Conservation (phyloP, 768 basidiomycete species). For the Pleurotus eryngii region DNA sequence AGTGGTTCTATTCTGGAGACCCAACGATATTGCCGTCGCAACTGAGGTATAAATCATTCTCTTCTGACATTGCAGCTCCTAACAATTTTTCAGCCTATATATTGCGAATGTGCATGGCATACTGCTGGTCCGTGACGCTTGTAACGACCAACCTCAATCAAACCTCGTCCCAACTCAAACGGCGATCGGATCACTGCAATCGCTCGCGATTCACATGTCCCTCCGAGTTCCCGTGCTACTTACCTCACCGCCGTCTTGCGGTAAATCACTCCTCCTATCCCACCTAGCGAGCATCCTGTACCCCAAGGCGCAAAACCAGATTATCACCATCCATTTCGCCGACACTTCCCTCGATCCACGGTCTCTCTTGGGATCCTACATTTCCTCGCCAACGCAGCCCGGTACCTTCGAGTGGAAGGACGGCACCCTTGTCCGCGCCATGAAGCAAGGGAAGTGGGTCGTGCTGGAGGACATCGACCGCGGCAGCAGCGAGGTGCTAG, state of each 20-base stretch:
- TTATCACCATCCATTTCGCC: slow-evolving; percentile 86
- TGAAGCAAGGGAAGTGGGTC: slow-evolving; percentile 90
- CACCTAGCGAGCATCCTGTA: slow-evolving; percentile 70
- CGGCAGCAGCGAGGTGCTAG: slow-evolving; percentile 86
- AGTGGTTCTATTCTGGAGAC: slow-evolving; percentile 45
- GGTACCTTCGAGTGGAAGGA: slow-evolving; percentile 97
- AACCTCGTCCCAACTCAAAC: slow-evolving; percentile 64
- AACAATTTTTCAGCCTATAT: slow-evolving; percentile 41
- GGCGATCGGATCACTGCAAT: slow-evolving; percentile 52
- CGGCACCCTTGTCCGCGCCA: slow-evolving; percentile 85
- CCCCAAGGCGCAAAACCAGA: slow-evolving; percentile 58
- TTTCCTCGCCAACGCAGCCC: slow-evolving; percentile 78
- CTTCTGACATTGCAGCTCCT: slow-evolving; percentile 7
- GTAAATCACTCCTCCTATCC: slow-evolving; percentile 77
- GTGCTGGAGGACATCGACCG: slow-evolving; percentile 91
- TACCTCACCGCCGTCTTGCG: slow-evolving; percentile 83
- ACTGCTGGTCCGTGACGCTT: slow-evolving; percentile 52
- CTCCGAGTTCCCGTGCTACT: slow-evolving; percentile 76
- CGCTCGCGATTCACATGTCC: slow-evolving; percentile 62
- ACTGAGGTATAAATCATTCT: slow-evolving; percentile 46
- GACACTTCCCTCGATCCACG: slow-evolving; percentile 96
- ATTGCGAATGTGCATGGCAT: slow-evolving; percentile 64
- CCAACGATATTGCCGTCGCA: slow-evolving; percentile 40
- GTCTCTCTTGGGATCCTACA: slow-evolving; percentile 87
- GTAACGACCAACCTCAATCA: slow-evolving; percentile 18